Conservation (phyloP, 2,329 filamentous ascomycete genomes). For the Beauveria brongniartii region DNA sequence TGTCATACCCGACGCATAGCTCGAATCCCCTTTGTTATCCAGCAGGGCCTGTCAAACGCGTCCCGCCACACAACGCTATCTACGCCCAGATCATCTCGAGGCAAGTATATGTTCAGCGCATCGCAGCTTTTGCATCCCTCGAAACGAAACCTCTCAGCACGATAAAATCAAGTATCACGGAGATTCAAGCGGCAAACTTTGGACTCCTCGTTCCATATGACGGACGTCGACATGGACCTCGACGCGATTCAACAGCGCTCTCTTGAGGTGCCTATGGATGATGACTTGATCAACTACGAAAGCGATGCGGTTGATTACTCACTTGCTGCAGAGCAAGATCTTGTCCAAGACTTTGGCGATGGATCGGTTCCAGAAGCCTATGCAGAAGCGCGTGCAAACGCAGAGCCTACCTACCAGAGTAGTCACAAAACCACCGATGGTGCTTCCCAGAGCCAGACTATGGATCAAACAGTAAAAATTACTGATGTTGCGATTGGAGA, state of each 20-base stretch:
- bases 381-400: conserved; percentile 5
- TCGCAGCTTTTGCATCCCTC: too few species aligned
- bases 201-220: conserved; percentile 11
- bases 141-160: not conserved
- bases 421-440: not conserved
- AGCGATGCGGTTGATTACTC: conserved; percentile 20
- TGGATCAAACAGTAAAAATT: not conserved
- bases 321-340: conserved; percentile 2
- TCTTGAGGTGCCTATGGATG: conserved; percentile 19
- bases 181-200: too few species aligned
- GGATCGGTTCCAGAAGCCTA: conserved; percentile 13
- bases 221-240: conserved; percentile 26
- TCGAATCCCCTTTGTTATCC: not conserved
- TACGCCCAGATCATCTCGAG: not conserved
- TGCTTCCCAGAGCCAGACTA: not conserved
- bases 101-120: not conserved
- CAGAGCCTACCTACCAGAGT: not conserved
- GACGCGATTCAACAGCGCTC: conserved; percentile 20
- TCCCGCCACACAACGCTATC: not conserved
- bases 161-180: not conserved
- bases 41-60: not conserved
- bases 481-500: not conserved
- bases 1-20: not conserved
- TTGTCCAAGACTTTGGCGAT: conserved; percentile 14
- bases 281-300: conserved; percentile 32